Base-by-base conservation (phyloP, 805 yeast genomes). In the Candida incommunis region DNA sequence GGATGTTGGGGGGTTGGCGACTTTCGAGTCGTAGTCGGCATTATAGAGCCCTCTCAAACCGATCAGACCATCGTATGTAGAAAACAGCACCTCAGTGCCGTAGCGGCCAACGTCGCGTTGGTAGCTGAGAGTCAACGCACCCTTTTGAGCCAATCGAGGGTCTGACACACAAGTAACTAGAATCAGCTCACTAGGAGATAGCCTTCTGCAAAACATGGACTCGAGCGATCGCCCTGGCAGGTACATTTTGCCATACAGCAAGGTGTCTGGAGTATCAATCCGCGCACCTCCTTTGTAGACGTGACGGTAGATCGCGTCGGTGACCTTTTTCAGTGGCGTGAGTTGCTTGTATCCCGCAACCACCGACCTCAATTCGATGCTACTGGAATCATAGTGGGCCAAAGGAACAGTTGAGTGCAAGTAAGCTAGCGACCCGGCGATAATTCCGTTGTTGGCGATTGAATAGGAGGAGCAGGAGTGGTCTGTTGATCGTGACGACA, bases 171-270 rank as follows among this genome's bases (percentile, higher is more conserved):
- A 82, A 52, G 84, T 83, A 20, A 85, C 62, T 37, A 81, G 63
- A 15, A 88, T 47, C 55, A 85, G 95, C 1, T 83, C 68, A 22
- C 67, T 65, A 3, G 71, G 61, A 0, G 80, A 67, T 16, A 84
- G 54, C 45, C 85, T 66, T 50, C 81, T 75, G 35, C 86, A 75
- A 4, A 79, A 51, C 90, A 92, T 80, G 1, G 95, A 95, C 60
- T 90, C 97, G 2, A 92, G 64, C 4, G 82, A 79, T 16, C 84
- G 78, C 1, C 85, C 82, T 0, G 98, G 97, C 49, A 90, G 78
- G 55, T 80, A 83, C 78, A 92, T 74, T 50, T 90, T 69, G 0
- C 97, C 97, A 60, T 85, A 90, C 26, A 82, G 62, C 15, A 90
- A 65, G 0, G 78, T 66, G 37, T 60, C 59, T 43, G 46, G 35